These are phyloP conservation scores for Pseudocercospora fuligena DNA, from an alignment of 2,329 filamentous ascomycete species.

Conservation along the genomic window DNA sequence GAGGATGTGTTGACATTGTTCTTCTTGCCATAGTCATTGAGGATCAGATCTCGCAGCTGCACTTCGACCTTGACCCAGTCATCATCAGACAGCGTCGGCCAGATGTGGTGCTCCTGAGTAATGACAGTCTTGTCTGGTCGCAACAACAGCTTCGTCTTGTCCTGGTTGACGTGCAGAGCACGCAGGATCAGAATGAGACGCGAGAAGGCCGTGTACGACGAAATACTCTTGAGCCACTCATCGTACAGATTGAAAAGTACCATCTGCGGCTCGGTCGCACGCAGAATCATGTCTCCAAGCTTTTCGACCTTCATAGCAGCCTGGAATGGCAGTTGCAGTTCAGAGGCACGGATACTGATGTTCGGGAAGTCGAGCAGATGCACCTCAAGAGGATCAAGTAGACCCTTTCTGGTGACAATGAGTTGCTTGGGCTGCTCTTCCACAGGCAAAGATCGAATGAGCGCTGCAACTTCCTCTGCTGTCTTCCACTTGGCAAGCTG, in stretches of 20 bases:
- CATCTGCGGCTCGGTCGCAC: constrained; percentile 99
- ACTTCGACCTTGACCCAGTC: constrained; percentile 99
- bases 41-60: constrained; percentile 88
- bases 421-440: constrained; percentile 99
- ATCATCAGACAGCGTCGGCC: constrained; percentile 91
- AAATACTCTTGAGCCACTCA: constrained; percentile 98
- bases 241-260: constrained; percentile 98
- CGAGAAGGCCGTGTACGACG: constrained; percentile 97
- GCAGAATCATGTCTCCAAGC: constrained; percentile 96
- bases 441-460: constrained; percentile 92
- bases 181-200: constrained; percentile 90
- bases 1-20: constrained; percentile 99
- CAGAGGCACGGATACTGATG: constrained; percentile 96
- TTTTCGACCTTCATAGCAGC: constrained; percentile 99
- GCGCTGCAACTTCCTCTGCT: constrained; percentile 96
- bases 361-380: constrained; percentile 98
- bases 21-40: constrained; percentile 99
- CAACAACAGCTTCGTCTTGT: constrained; percentile 95
- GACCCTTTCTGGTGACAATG: constrained; percentile 95
- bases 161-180: constrained; percentile 94
- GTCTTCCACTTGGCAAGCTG: constrained; percentile 99
- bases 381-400: constrained; percentile 94
- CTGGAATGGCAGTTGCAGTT: constrained; percentile 96
- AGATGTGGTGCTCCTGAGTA: constrained; percentile 98
- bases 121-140: constrained; percentile 98